Percentiles rank a stretch among this genome's conserved stretches.
These are phyloP conservation scores for Amoeboaphelidium occidentale DNA, from an alignment of 371 early-diverging fungal species.

Conservation along the genomic window DNA sequence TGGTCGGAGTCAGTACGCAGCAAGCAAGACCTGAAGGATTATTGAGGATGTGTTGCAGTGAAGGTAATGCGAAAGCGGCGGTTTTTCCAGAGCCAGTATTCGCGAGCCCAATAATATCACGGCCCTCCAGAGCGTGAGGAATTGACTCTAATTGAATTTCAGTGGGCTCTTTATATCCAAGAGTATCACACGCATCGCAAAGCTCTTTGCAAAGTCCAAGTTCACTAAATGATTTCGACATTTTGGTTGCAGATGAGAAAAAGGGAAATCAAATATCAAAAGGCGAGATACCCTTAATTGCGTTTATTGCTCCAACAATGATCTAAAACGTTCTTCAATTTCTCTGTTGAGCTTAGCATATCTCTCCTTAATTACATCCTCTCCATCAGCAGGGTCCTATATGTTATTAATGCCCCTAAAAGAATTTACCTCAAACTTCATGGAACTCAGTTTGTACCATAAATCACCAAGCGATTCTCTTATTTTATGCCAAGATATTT, in stretches of 20 bases:
- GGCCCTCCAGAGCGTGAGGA: conserved; percentile 44
- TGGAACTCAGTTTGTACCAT: conserved; percentile 85
- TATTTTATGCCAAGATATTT: conserved; percentile 86
- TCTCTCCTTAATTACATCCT: conserved; percentile 43
- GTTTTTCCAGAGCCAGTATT: conserved; percentile 99
- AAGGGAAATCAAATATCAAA: background rate
- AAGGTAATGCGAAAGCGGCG: conserved; percentile 94
- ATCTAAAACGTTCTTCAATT: conserved; percentile 85
- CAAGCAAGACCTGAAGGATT: conserved; percentile 87
- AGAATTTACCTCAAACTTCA: conserved; percentile 81
- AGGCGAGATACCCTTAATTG: background rate
- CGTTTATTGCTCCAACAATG: conserved; percentile 25
- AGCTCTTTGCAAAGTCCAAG: conserved; percentile 63
- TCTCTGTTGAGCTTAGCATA: conserved; percentile 72
- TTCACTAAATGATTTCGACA: conserved; percentile 10
- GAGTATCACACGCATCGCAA: conserved; percentile 34
- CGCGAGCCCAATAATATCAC: conserved; percentile 87
- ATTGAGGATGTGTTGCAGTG: conserved; percentile 69
- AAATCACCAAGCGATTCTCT: conserved; percentile 80
- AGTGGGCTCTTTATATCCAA: conserved; percentile 67
- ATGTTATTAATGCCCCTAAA: background rate
- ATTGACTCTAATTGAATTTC: conserved; percentile 86
- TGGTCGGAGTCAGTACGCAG: conserved; percentile 84
- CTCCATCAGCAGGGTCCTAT: conserved; percentile 82
- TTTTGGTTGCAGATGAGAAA: no score